Base-by-base conservation (phyloP, 768 basidiomycete species). In the Tylopilus rubrobrunneus region DNA sequence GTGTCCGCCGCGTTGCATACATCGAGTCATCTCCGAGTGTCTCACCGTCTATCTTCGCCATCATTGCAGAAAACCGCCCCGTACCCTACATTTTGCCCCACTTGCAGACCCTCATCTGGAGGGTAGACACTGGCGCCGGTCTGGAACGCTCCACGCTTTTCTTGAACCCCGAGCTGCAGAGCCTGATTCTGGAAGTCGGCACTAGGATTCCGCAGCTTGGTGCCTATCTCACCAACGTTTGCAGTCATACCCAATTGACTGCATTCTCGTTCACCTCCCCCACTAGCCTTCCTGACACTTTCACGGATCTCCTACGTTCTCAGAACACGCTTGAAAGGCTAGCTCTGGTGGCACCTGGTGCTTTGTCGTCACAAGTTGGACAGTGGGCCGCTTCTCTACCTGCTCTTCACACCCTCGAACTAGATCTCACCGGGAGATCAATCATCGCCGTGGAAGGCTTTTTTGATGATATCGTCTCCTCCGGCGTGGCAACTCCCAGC, bases 361-460 rank as follows among this genome's bases (percentile, higher is more conserved):
- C 86, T 27, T 68, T 90, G 37, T 77, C 83, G 0, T 70, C 87
- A n/a, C 75, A 74, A 40, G 77, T 89, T n/a, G 89, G 89, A 28
- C 79, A 80, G 56, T 89, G 87, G 88, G 71, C 79, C n/a, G 79
- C 86, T 23, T 78, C 77, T 27, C 74, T 89, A 9, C 83, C 84
- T 40, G 65, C 74, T 34, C 76, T 90, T 57, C 83, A 80, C 61
- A 77, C 76, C 47, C 72, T 91, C 53, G 81, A 86, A 62, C 74
- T 91, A 45, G 89, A 91, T 65, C 76, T 91, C 25, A 82, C 86
- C 0, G 85, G 83, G 51, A 75, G 86, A 52, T 80, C 84, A 4
- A 70, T 78, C 50, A 82, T 82, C 29, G 84, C 85, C 0, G 84
- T 89, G n/a, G 86, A 89, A 70, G 85, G 85, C 19, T 91, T 91